Evolutionary conservation across 2,329 filamentous ascomycete genomes (phyloP).

Genomic region (Setomelanomma holmii): DNA sequence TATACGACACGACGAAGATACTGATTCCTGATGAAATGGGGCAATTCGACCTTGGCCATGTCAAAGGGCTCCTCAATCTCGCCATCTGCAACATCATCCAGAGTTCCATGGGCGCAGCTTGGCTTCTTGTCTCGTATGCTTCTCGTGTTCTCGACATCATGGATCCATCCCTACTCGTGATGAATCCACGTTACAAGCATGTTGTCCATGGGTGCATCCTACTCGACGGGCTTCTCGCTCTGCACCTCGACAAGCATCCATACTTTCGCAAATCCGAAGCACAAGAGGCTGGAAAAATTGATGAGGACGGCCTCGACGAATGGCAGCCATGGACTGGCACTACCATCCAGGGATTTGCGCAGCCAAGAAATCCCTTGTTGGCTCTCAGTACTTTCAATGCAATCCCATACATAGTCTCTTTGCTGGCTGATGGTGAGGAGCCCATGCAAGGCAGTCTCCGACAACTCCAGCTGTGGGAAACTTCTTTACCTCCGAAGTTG

Average conservation of each 20-base stretch:
- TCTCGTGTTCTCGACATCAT: conserved; percentile 60
- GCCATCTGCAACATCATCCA: conserved; percentile 69
- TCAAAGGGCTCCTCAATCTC: conserved; percentile 57
- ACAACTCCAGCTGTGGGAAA: conserved; percentile 48
- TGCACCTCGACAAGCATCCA: conserved; percentile 58
- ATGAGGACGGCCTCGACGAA: conserved; percentile 74
- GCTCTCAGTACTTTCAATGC: conserved; percentile 62
- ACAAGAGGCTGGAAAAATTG: conserved; percentile 57
- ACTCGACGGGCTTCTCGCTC: conserved; percentile 65
- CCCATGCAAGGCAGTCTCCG: conserved; percentile 40
- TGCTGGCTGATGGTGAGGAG: conserved; percentile 24
- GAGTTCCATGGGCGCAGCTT: conserved; percentile 64
- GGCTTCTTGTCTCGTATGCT: conserved; percentile 70
- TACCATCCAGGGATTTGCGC: conserved; percentile 45
- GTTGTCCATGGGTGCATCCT: conserved; percentile 66
- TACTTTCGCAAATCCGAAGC: conserved; percentile 60
- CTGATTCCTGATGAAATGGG: conserved; percentile 42
- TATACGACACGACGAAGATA: conserved; percentile 37
- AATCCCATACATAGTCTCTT: conserved; percentile 47
- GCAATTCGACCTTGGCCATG: conserved; percentile 47
- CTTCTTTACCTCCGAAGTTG: conserved; percentile 33
- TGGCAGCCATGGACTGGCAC: conserved; percentile 74
- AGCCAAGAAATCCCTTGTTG: conserved; percentile 45
- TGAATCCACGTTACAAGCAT: conserved; percentile 45
- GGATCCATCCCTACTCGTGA: conserved; percentile 43